A percentile compares a stretch with the other conserved stretches of the same genome.
Conservation (phyloP, 139 green algal genomes). For the Chlamydomonas schloesseri region DNA sequence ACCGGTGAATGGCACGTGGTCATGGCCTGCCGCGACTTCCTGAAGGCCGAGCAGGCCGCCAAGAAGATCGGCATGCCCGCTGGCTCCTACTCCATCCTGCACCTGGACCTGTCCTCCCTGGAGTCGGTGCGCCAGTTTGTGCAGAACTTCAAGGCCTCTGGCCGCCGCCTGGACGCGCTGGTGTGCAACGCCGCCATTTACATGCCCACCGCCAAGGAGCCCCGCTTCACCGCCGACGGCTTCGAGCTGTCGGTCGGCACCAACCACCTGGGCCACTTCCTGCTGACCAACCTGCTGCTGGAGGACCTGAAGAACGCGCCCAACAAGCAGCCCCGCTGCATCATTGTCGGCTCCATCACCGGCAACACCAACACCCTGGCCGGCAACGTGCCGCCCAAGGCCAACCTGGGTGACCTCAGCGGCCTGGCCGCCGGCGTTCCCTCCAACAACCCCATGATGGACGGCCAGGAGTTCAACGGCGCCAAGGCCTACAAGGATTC, state of each 20-base stretch:
- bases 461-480: conserved; percentile 90
- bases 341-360: conserved; percentile 97
- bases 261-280: conserved; percentile 97
- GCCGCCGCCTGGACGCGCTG: conserved; percentile 81
- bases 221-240: conserved; percentile 89
- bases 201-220: conserved; percentile 90
- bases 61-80: conserved; percentile 74
- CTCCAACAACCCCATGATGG: conserved; percentile 82
- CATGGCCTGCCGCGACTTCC: conserved; percentile 85
- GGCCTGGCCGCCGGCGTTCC: conserved; percentile 69
- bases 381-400: conserved; percentile 78
- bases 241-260: conserved; percentile 87
- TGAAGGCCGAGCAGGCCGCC: conserved; percentile 74
- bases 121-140: conserved; percentile 88
- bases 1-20: conserved; percentile 90
- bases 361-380: conserved; percentile 97
- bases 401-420: conserved; percentile 90
- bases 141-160: conserved; percentile 73
- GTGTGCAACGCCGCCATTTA: conserved; percentile 97
- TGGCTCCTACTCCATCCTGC: conserved; percentile 82
- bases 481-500: conserved; percentile 98
- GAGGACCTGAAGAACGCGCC: conserved; percentile 83
- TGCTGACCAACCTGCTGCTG: conserved; percentile 89
- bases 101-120: conserved; percentile 88
- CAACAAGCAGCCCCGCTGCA: conserved; percentile 66